Percentiles rank a stretch among this genome's conserved stretches.
Evolutionary conservation across 2,329 filamentous ascomycete species (phyloP).

Genomic region (Fusarium concolor): DNA sequence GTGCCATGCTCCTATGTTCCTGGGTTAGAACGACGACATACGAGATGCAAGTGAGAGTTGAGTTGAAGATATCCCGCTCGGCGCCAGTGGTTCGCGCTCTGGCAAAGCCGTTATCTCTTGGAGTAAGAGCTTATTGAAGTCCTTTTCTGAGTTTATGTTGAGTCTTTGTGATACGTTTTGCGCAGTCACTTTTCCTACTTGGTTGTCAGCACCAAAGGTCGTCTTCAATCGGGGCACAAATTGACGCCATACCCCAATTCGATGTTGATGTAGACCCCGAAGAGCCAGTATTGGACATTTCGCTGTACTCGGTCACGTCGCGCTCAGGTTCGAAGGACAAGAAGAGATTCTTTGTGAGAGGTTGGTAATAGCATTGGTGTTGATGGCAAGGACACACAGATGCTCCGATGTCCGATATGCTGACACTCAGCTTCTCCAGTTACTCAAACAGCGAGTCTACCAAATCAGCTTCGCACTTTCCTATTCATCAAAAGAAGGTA

Average conservation of each 20-base stretch:
- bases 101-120: conserved; percentile 44
- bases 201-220: neutral
- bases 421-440: neutral
- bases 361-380: neutral
- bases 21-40: neutral
- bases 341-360: neutral
- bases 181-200: neutral
- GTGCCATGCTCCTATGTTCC: rapidly evolving
- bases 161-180: conserved; percentile 1
- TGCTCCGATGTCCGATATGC: conserved; percentile 29
- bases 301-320: neutral
- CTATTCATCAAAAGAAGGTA: too few species aligned
- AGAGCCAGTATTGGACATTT: conserved; percentile 6
- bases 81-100: conserved; percentile 40
- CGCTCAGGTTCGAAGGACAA: neutral
- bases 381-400: conserved; percentile 1
- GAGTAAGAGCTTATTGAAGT: conserved; percentile 42
- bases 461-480: too few species aligned
- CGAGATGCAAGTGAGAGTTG: conserved; percentile 20
- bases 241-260: conserved; percentile 9
- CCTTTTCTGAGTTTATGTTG: conserved; percentile 43
- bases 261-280: neutral
- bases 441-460: too few species aligned
- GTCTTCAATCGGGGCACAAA: neutral
- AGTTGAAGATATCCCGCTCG: conserved; percentile 12